phyloP scores from a whole-genome alignment of 2,329 filamentous ascomycete genomes.

The Epichloe hybrida region DNA sequence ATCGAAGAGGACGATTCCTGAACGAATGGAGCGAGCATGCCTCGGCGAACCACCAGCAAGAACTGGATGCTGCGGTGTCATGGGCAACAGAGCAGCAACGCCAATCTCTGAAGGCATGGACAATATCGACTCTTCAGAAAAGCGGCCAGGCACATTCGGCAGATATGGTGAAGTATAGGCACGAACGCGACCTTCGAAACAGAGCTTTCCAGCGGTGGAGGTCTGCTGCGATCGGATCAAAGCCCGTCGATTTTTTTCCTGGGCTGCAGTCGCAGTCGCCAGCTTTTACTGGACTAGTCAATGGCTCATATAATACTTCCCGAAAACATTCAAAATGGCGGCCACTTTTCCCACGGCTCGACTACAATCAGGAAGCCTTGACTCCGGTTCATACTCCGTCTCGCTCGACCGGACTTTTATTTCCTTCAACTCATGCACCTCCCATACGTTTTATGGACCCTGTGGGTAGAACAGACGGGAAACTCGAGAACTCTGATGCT shows the following conservation, averaged over 20 bases:
- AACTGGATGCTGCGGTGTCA: conserved; percentile 16
- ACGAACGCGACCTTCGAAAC: conserved; percentile 19
- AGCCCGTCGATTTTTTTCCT: not conserved
- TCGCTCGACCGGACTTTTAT: conserved; percentile 30
- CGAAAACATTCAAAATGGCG: conserved; percentile 14
- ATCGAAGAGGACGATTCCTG: conserved; percentile 8
- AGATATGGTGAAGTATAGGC: conserved; percentile 17
- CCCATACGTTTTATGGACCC: conserved; percentile 17
- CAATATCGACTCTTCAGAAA: conserved; percentile 23
- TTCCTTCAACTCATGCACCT: conserved; percentile 21
- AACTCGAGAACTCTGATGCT: conserved; percentile 4
- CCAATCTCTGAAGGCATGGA: conserved; percentile 22
- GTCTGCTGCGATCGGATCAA: conserved; percentile 9
- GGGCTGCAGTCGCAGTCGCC: conserved; percentile 1
- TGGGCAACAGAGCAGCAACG: conserved; percentile 20
- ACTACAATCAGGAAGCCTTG: conserved; percentile 9
- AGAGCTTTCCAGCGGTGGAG: conserved; percentile 20
- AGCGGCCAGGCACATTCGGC: conserved; percentile 26
- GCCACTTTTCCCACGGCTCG: conserved; percentile 11
- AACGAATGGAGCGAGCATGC: conserved; percentile 8
- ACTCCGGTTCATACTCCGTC: conserved; percentile 28
- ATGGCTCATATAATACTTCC: conserved; percentile 11
- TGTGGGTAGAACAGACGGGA: conserved; percentile 18
- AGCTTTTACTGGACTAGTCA: not conserved
- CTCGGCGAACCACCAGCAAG: conserved; percentile 11